These are phyloP conservation scores for Pseudocercospora ulei DNA, from an alignment of 2,329 filamentous ascomycete genomes.

Conservation along the genomic window DNA sequence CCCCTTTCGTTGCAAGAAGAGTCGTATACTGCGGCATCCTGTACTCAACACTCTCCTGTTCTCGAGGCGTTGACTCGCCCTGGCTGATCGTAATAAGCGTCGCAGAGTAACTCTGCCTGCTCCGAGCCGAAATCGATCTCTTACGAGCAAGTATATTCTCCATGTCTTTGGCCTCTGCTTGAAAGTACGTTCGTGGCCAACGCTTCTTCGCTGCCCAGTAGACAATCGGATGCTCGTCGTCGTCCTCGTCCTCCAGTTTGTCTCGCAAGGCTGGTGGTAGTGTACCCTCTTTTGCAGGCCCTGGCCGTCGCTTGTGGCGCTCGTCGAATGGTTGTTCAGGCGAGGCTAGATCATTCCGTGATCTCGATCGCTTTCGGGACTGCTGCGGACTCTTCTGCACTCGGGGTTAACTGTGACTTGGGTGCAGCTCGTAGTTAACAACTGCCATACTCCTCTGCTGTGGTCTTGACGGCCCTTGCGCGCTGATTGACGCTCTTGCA, in stretches of 20 bases:
- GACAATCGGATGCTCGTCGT: not conserved
- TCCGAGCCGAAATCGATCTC: conserved; percentile 3
- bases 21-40: not conserved
- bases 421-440: not conserved
- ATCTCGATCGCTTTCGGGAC: not conserved
- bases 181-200: not conserved
- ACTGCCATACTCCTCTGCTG: not conserved
- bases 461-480: not conserved
- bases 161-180: not conserved
- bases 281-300: not conserved
- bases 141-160: conserved; percentile 5
- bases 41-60: conserved; percentile 4
- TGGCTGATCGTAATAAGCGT: not conserved
- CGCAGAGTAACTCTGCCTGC: conserved; percentile 6
- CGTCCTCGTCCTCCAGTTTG: not conserved
- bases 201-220: not conserved
- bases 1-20: conserved; percentile 1
- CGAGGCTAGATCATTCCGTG: not conserved
- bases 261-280: not conserved
- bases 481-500: not conserved
- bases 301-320: not conserved
- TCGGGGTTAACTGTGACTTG: too few relatives aligned
- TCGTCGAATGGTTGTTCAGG: not conserved
- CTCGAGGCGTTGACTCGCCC: not conserved
- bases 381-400: too few relatives aligned